Percentiles rank a stretch among this genome's conserved stretches.
These are phyloP conservation scores for Pseudonectria buxi DNA, from an alignment of 2,329 filamentous ascomycete species.

Conservation along the genomic window DNA sequence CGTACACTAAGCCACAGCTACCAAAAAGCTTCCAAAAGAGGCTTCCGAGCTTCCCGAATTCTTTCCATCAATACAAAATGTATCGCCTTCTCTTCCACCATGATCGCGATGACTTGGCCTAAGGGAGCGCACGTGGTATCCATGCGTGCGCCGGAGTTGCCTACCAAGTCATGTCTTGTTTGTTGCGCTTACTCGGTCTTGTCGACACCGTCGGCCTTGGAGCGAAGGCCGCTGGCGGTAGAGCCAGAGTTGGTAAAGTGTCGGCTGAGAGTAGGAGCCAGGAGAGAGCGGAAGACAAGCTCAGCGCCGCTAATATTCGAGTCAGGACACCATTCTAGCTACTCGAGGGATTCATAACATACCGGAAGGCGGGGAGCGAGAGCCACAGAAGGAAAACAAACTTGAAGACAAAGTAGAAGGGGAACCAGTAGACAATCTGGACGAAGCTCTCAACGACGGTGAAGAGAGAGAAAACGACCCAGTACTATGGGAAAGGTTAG, in stretches of 20 bases:
- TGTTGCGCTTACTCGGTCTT: slow-evolving; percentile 53
- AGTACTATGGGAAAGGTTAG: slow-evolving; percentile 58
- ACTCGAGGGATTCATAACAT: slow-evolving; percentile 35
- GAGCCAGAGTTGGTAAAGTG: slow-evolving; percentile 71
- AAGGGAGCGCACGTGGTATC: slow-evolving; percentile 10
- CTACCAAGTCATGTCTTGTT: slow-evolving; percentile 17
- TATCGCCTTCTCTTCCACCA: slow-evolving; percentile 11
- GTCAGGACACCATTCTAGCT: slow-evolving; percentile 6
- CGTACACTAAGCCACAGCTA: no score
- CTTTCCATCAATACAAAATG: slow-evolving; percentile 7
- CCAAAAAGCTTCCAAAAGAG: no score
- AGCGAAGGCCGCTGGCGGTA: slow-evolving; percentile 79
- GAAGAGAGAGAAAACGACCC: slow-evolving; percentile 79
- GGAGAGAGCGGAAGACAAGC: slow-evolving; percentile 91
- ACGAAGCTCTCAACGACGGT: slow-evolving; percentile 77
- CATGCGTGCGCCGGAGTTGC: slow-evolving; percentile 11
- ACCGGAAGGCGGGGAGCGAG: slow-evolving; percentile 89
- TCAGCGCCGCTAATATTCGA: slow-evolving; percentile 69
- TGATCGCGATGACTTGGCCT: slow-evolving; percentile 17
- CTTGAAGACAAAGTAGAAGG: slow-evolving; percentile 99
- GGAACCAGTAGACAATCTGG: slow-evolving; percentile 87
- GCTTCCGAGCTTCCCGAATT: slow-evolving; percentile 5
- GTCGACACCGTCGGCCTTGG: slow-evolving; percentile 74
- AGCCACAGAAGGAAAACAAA: slow-evolving; percentile 97
- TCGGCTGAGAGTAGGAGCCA: slow-evolving; percentile 84